phyloP scores from a whole-genome alignment of 176 grass and related monocot genomes.

The Lolium multiflorum region DNA sequence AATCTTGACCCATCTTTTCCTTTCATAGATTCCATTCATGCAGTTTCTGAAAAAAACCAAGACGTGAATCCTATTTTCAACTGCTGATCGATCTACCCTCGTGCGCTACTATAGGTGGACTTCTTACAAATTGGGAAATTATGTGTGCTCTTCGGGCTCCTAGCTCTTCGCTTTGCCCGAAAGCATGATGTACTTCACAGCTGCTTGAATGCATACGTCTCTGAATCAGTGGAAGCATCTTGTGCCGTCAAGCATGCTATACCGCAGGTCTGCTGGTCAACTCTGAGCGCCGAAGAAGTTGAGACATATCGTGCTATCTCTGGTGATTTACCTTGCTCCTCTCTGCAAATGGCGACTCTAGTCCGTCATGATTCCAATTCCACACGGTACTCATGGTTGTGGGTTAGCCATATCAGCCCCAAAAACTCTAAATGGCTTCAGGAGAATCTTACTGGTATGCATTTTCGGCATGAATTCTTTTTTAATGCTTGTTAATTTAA shows the following conservation, averaged over 20 bases:
- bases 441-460: conserved; percentile 66
- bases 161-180: conserved; percentile 22
- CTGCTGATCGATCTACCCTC: conserved; percentile 15
- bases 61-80: background rate
- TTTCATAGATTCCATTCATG: background rate
- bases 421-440: conserved; percentile 82
- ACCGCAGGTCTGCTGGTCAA: background rate
- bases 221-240: conserved; percentile 15
- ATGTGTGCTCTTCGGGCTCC: conserved; percentile 18
- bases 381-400: conserved; percentile 56
- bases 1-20: background rate
- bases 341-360: conserved; percentile 43
- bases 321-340: conserved; percentile 7
- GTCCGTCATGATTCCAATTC: conserved; percentile 35
- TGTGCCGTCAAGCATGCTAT: background rate
- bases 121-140: conserved; percentile 25
- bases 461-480: background rate
- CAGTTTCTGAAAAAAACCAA: background rate
- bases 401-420: conserved; percentile 72
- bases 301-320: conserved; percentile 4
- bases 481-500: conserved; percentile 28
- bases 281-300: conserved; percentile 22
- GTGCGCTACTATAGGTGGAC: conserved; percentile 29
- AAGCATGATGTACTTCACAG: background rate
- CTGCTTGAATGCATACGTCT: conserved; percentile 1